Evolutionary conservation across 2,329 filamentous ascomycete species (phyloP).

Genomic region (Arthrobotrys entomopaga): DNA sequence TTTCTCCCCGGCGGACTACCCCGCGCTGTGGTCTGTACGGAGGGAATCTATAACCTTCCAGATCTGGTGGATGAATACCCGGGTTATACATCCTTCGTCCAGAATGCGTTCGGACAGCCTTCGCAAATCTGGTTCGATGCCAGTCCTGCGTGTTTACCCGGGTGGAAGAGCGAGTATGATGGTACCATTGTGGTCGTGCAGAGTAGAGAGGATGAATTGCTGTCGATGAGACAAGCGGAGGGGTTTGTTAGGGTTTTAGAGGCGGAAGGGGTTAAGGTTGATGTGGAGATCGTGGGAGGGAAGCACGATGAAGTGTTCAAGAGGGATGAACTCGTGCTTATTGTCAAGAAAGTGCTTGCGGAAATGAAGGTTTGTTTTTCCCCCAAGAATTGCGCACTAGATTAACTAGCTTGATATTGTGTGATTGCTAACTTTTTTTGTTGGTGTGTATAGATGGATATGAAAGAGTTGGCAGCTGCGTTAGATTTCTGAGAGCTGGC

Average conservation of each 20-base stretch:
- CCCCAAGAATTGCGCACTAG: too few species aligned
- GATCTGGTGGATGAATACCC: slow-evolving; percentile 65
- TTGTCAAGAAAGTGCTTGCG: slow-evolving; percentile 46
- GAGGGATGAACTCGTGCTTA: slow-evolving; percentile 59
- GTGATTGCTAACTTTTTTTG: too few species aligned
- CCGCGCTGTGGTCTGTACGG: slow-evolving; percentile 69
- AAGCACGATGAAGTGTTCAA: slow-evolving; percentile 74
- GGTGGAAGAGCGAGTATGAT: slow-evolving; percentile 59
- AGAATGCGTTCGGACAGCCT: slow-evolving; percentile 71
- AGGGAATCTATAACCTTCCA: slow-evolving; percentile 74
- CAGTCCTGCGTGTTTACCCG: slow-evolving; percentile 63
- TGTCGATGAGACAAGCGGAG: slow-evolving; percentile 69
- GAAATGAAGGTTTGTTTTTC: slow-evolving; percentile 44
- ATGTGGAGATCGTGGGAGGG: slow-evolving; percentile 64
- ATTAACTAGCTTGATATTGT: too few species aligned
- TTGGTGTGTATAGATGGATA: slow-evolving; percentile 33
- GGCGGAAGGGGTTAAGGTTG: slow-evolving; percentile 62
- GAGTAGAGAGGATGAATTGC: slow-evolving; percentile 65
- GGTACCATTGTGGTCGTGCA: slow-evolving; percentile 64
- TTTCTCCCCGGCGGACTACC: slow-evolving; percentile 63
- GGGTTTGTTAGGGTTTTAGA: slow-evolving; percentile 67
- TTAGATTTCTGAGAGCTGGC: slow-evolving; percentile 50
- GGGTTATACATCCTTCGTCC: slow-evolving; percentile 70
- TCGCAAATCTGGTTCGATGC: slow-evolving; percentile 67
- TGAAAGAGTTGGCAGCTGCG: slow-evolving; percentile 46